Evolutionary conservation across 2,329 filamentous ascomycete species (phyloP), one percentile per base, ranked within the genome.

Genomic region (Microdochium trichocladiopsis): DNA sequence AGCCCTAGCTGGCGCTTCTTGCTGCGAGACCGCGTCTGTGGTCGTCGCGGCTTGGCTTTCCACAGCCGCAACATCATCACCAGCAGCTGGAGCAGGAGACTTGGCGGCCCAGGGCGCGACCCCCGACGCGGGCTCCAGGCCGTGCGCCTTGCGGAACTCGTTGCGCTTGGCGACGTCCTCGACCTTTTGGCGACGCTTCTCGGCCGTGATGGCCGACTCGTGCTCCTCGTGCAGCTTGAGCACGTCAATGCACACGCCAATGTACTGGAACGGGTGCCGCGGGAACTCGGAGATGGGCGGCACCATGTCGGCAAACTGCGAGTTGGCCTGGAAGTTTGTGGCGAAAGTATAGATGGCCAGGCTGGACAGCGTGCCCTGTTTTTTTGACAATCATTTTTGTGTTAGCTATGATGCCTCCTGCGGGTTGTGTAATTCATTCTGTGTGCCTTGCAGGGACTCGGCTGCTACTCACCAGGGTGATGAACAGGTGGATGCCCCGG

Each of bases 111-210:
- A 59, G 61, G 48, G 41, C 41, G 41, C 41, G 18, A 63, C 55
- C 8, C 63, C 60, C 10, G 51, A 54, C 11, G 58, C 57, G 47
- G 62, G 53, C 67, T 91, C 86, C 63, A 95, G 69, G 10, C 90
- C 91, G 74, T 96, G 90, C 55, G 87, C 90, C 70, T 90, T 86
- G 62, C 92, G 84, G 71, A 90, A 99, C 69, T 88, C 84, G 55
- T 82, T 82, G 62, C 93, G 80, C 82, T 96, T 96, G 68, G 86
- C 81, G 25, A 94, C 86, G 72, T 99, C 94, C 59, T 96, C 90
- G 52, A 90, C 78, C 59, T 84, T 84, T 63, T 79, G 79, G 62
- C 83, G 81, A 52, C 92, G 81, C 72, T 84, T 83, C 69, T 92
- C 88, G 50, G 79, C 76, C 25, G 87, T 87, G 63, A 84, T 73